Conservation (phyloP, 2,329 filamentous ascomycete genomes). For the Curvularia lunata region DNA sequence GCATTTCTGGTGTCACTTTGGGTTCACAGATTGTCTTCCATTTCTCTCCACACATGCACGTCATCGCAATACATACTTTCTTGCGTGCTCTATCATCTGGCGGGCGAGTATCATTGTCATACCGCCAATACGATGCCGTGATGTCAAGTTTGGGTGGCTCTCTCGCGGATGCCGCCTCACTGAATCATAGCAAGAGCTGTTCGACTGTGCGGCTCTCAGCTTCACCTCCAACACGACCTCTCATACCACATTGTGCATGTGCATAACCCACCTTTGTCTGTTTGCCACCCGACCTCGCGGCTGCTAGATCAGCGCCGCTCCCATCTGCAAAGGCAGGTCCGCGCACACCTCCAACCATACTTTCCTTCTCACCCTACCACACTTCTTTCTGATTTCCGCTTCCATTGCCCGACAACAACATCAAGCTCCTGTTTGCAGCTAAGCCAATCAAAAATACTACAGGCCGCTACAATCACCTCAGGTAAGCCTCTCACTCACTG, state of each 20-base stretch:
- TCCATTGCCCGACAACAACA: slow-evolving; percentile 12
- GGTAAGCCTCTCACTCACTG: slow-evolving; percentile 16
- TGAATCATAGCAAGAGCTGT: background rate
- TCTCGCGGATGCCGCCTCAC: background rate
- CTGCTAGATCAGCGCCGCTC: background rate
- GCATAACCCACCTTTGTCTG: slow-evolving; percentile 17
- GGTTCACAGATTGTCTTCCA: background rate
- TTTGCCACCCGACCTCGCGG: slow-evolving; percentile 1
- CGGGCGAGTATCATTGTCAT: background rate
- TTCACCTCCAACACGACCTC: background rate
- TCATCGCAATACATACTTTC: background rate
- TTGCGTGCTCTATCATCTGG: background rate
- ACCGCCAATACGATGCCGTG: background rate
- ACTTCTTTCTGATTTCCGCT: slow-evolving; percentile 6
- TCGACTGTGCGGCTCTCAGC: slow-evolving; percentile 1
- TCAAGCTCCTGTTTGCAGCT: slow-evolving; percentile 22
- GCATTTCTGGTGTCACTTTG: background rate
- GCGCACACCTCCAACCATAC: slow-evolving; percentile 13
- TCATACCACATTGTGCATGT: no score
- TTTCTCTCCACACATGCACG: background rate
- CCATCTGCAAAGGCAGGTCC: slow-evolving; percentile 24
- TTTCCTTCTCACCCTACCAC: slow-evolving; percentile 27
- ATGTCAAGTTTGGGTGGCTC: background rate
- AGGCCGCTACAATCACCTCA: slow-evolving; percentile 23
- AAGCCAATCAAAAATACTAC: slow-evolving; percentile 26